Conservation (phyloP, 345 rosid species). For the Aquilaria yunnanensis region DNA sequence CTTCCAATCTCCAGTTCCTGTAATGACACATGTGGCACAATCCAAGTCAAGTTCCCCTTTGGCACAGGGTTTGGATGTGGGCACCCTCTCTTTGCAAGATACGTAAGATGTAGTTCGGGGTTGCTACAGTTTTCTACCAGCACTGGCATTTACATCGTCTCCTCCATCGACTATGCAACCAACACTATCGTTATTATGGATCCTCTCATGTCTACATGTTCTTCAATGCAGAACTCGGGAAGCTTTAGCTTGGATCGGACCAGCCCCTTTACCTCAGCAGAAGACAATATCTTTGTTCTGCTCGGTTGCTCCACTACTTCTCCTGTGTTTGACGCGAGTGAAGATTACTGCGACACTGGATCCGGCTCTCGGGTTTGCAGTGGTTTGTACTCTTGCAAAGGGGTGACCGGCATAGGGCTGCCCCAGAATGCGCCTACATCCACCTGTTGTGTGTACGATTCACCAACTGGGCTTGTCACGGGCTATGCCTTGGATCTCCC, state of each 20-base stretch:
- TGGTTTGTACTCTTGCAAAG: slow-evolving; percentile 61
- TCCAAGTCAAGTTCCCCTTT: slow-evolving; percentile 46
- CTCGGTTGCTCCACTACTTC: slow-evolving; percentile 64
- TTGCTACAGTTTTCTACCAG: slow-evolving; percentile 48
- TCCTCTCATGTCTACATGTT: slow-evolving; percentile 63
- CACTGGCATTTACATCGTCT: slow-evolving; percentile 38
- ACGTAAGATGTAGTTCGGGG: slow-evolving; percentile 40
- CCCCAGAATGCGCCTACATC: slow-evolving; percentile 44
- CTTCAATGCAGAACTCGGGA: slow-evolving; percentile 62
- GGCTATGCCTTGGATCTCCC: slow-evolving; percentile 55
- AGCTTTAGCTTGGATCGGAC: slow-evolving; percentile 48
- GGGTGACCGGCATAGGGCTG: slow-evolving; percentile 51
- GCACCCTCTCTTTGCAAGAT: slow-evolving; percentile 45
- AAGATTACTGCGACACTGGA: slow-evolving; percentile 47
- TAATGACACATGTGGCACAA: slow-evolving; percentile 35
- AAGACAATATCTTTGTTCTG: slow-evolving; percentile 43
- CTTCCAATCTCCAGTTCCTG: slow-evolving; percentile 30
- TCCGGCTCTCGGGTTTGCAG: slow-evolving; percentile 52
- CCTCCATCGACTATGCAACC: slow-evolving; percentile 46
- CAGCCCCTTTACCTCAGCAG: slow-evolving; percentile 46
- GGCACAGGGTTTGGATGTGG: slow-evolving; percentile 54
- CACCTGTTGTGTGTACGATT: slow-evolving; percentile 56
- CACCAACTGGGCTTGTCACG: slow-evolving; percentile 37
- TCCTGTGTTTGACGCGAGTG: slow-evolving; percentile 48
- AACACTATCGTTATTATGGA: slow-evolving; percentile 33